These are phyloP conservation scores for Alternaria brassicae DNA, from an alignment of 2,329 filamentous ascomycete genomes.

Conservation along the genomic window DNA sequence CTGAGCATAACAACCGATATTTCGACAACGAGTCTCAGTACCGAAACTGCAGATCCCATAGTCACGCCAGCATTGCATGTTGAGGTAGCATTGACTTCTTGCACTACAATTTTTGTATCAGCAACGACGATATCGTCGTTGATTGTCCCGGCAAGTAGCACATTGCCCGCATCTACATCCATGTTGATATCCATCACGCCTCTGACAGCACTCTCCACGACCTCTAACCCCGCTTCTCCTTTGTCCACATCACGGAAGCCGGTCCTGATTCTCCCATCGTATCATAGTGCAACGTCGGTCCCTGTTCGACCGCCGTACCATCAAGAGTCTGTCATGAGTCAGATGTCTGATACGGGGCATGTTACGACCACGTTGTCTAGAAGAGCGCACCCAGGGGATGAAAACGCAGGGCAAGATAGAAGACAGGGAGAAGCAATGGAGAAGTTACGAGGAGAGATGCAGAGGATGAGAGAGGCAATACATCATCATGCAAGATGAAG, in stretches of 20 bases:
- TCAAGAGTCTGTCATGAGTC: neutral
- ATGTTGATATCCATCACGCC: neutral
- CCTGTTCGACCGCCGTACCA: neutral
- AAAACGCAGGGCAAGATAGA: neutral
- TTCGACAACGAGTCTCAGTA: neutral
- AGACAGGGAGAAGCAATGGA: neutral
- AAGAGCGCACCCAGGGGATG: neutral
- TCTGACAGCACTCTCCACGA: neutral
- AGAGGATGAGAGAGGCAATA: neutral
- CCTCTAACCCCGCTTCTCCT: neutral
- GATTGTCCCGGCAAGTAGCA: neutral
- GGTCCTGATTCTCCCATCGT: neutral
- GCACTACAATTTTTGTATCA: no score
- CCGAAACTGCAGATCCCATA: neutral
- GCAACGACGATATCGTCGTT: neutral
- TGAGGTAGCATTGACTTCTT: neutral
- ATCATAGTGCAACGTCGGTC: no score
- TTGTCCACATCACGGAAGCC: neutral
- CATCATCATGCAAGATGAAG: neutral
- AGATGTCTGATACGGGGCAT: neutral
- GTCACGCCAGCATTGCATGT: neutral
- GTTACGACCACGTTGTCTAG: neutral
- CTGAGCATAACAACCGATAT: neutral
- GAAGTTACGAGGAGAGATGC: neutral
- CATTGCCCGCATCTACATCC: neutral